Evolutionary conservation across 805 yeast genomes (phyloP), one percentile per base, ranked within the genome.

Genomic region (Monosporozyma aerobia): DNA sequence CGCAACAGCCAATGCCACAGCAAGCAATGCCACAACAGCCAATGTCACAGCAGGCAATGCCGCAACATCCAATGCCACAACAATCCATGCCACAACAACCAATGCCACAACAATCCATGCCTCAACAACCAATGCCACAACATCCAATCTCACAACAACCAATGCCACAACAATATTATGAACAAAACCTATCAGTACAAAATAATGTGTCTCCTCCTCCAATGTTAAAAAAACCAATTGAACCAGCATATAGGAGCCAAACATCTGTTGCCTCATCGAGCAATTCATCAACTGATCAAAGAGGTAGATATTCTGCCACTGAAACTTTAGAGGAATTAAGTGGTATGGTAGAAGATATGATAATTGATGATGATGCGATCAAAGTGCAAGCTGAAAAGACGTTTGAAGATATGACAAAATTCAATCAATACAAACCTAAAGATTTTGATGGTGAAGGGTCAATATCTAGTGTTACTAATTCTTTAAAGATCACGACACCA

Each of bases 311-410:
- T 22, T 52, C 54, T 19, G 49, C 59, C 7, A 53, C 56, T 7
- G 56, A 55, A 30, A 57, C 67, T 3, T 60, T 69, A 27, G 70
- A 69, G 30, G 70, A 64, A 39, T 50, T 74, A 47, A 61, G 61
- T 4, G 60, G 63, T 14, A 68, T 72, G 71, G 71, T 72, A 25
- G 73, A 71, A 48, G 59, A 69, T 14, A 57, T 71, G 65, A 59
- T 58, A 33, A 29, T 46, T 10, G 30, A 49, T 2, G 53, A 53
- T 13, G 47, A 51, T 25, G 51, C 19, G 23, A 50, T 50, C 9
- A 39, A 49, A 5, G 41, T 44, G 5, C 51, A 52, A 10, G 50
- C 41, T 13, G 46, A 55, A 25, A 65, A 61, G 32, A 59, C 63
- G 3, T 67, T 63, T 43, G 68, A 62, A 51, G 53, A 59, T 22